phyloP scores from a whole-genome alignment of 768 basidiomycete species.

The Mycena pura region DNA sequence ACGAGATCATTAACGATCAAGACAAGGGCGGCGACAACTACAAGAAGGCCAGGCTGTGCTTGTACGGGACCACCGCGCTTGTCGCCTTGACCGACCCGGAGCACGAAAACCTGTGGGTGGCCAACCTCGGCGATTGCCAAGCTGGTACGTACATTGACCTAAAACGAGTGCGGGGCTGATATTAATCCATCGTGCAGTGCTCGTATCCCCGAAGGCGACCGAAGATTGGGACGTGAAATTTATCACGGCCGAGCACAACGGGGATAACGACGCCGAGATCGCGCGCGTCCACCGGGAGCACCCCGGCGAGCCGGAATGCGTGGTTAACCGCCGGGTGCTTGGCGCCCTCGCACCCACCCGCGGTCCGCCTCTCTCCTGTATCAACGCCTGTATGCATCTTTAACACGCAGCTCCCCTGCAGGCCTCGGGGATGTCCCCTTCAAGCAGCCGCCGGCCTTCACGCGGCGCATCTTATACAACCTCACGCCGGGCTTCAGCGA shows the following conservation, averaged over 20 bases:
- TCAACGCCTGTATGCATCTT: neutral
- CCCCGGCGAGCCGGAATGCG: conserved; percentile 72
- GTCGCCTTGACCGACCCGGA: conserved; percentile 76
- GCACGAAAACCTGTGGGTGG: conserved; percentile 75
- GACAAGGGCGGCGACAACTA: conserved; percentile 63
- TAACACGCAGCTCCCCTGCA: conserved; percentile 30
- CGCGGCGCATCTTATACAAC: conserved; percentile 69
- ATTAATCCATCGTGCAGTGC: conserved; percentile 42
- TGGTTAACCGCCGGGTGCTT: conserved; percentile 70
- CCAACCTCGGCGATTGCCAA: conserved; percentile 83
- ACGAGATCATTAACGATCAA: conserved; percentile 69
- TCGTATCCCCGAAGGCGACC: conserved; percentile 52
- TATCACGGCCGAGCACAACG: conserved; percentile 74
- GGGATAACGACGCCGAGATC: conserved; percentile 69
- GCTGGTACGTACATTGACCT: conserved; percentile 61
- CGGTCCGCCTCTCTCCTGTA: conserved; percentile 52
- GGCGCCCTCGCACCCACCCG: conserved; percentile 81
- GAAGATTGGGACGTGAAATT: conserved; percentile 66
- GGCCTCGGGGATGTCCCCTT: conserved; percentile 76
- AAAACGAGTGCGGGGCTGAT: conserved; percentile 3
- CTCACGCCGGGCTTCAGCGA: conserved; percentile 67
- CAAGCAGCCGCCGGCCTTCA: conserved; percentile 76
- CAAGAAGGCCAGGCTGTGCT: conserved; percentile 70
- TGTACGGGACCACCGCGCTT: conserved; percentile 82
- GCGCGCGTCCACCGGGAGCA: conserved; percentile 69